phyloP scores from a whole-genome alignment of 768 basidiomycete species.

The Suillus subaureus region DNA sequence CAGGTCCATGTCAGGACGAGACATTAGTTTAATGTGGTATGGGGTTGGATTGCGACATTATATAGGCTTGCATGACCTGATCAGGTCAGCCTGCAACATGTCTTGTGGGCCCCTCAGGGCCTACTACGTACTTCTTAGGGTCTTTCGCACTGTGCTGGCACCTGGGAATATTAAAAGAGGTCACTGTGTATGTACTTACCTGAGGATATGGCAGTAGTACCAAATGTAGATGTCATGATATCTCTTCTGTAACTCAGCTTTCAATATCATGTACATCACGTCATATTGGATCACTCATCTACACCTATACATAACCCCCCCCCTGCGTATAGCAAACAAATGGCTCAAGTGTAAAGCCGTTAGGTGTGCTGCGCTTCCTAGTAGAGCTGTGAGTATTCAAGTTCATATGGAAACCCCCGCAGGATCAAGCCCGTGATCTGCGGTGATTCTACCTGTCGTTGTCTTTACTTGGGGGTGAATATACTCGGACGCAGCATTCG shows the following conservation, averaged over 20 bases:
- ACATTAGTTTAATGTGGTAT: background rate
- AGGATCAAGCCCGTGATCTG: background rate
- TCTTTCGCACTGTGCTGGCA: background rate
- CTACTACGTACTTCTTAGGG: no score
- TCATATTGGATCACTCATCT: background rate
- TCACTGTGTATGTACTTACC: background rate
- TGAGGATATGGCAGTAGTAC: background rate
- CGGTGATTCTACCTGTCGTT: background rate
- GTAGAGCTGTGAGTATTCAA: no score
- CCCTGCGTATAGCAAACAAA: no score
- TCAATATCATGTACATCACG: background rate
- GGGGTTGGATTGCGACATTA: background rate
- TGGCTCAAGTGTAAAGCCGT: no score
- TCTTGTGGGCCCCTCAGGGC: no score
- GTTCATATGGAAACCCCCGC: no score
- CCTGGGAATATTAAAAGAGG: background rate
- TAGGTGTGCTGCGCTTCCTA: no score
- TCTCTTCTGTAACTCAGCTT: no score
- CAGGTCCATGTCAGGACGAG: background rate
- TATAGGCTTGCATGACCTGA: background rate
- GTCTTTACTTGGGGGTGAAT: background rate
- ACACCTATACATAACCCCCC: no score
- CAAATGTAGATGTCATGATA: background rate
- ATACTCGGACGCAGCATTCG: no score
- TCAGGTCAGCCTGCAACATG: background rate